A percentile compares a stretch with the other conserved stretches of the same genome.
These are phyloP conservation scores for Hymenoscyphus linearis DNA, from an alignment of 2,329 filamentous ascomycete genomes.

Conservation along the genomic window DNA sequence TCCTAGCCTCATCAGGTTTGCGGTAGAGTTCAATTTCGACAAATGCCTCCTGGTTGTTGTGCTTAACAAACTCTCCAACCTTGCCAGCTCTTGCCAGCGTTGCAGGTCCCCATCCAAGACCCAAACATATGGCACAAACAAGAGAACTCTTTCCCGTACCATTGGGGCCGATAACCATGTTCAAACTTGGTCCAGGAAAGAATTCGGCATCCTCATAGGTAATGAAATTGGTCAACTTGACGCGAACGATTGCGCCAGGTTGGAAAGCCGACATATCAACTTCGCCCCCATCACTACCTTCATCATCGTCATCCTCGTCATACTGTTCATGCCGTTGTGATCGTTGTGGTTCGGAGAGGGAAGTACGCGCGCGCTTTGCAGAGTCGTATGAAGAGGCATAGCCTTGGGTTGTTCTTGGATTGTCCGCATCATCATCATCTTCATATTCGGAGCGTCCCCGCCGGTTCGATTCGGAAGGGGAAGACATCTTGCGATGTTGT, in stretches of 20 bases:
- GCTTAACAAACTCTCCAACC: constrained; percentile 87
- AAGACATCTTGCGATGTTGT: neutral
- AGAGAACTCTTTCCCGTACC: constrained; percentile 96
- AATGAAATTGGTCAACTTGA: constrained; percentile 84
- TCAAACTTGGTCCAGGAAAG: constrained; percentile 82
- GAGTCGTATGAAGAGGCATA: constrained; percentile 15
- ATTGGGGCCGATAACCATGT: constrained; percentile 99
- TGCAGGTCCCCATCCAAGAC: constrained; percentile 76
- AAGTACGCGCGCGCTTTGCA: constrained; percentile 25
- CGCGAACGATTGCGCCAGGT: constrained; percentile 82
- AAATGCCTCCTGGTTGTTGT: constrained; percentile 68
- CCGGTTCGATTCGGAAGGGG: constrained; percentile 5
- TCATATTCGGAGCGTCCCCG: constrained; percentile 21
- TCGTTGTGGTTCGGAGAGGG: constrained; percentile 14
- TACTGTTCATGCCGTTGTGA: constrained; percentile 7
- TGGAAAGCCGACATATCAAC: constrained; percentile 17
- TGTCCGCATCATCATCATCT: constrained; percentile 24
- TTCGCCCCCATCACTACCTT: constrained; percentile 1
- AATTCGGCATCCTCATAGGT: constrained; percentile 94
- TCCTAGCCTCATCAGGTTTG: constrained; percentile 51
- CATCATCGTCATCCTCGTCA: constrained; percentile 11
- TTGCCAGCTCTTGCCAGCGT: constrained; percentile 82
- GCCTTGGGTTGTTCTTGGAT: constrained; percentile 15
- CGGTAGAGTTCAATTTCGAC: constrained; percentile 89
- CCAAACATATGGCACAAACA: constrained; percentile 93